Evolutionary conservation across 2,329 filamentous ascomycete genomes (phyloP).

Genomic region (Blumeria graminis): DNA sequence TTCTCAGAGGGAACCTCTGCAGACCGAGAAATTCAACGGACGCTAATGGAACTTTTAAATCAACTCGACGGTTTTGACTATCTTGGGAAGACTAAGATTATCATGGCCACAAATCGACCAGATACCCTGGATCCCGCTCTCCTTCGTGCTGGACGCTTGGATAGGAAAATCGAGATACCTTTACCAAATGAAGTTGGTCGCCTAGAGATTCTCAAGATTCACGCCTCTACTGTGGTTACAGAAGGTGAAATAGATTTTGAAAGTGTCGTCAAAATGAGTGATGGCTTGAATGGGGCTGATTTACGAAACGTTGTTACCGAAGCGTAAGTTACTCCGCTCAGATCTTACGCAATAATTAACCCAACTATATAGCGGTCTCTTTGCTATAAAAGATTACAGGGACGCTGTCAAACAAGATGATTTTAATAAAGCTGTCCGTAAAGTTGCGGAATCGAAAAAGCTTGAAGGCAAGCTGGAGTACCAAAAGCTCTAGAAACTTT

Average conservation of each 20-base stretch:
- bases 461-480: constrained; percentile 95
- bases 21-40: constrained; percentile 94
- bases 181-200: constrained; percentile 91
- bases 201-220: constrained; percentile 95
- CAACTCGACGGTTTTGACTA: constrained; percentile 98
- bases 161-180: constrained; percentile 94
- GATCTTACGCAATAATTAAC: constrained; percentile 3
- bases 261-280: constrained; percentile 99
- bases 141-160: constrained; percentile 74
- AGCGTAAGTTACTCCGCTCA: constrained; percentile 42
- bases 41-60: constrained; percentile 94
- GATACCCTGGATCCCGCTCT: constrained; percentile 88
- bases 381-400: constrained; percentile 94
- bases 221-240: constrained; percentile 60
- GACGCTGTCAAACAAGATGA: constrained; percentile 95
- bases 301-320: constrained; percentile 94
- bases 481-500: constrained; percentile 50
- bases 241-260: constrained; percentile 97
- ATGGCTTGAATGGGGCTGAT: constrained; percentile 92
- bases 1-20: constrained; percentile 96
- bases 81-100: constrained; percentile 97
- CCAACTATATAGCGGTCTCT: constrained; percentile 42
- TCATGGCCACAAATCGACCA: constrained; percentile 97
- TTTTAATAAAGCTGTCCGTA: constrained; percentile 96
- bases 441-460: constrained; percentile 95